These are phyloP conservation scores for Septoria linicola DNA, from an alignment of 2,329 filamentous ascomycete species.

Conservation along the genomic window DNA sequence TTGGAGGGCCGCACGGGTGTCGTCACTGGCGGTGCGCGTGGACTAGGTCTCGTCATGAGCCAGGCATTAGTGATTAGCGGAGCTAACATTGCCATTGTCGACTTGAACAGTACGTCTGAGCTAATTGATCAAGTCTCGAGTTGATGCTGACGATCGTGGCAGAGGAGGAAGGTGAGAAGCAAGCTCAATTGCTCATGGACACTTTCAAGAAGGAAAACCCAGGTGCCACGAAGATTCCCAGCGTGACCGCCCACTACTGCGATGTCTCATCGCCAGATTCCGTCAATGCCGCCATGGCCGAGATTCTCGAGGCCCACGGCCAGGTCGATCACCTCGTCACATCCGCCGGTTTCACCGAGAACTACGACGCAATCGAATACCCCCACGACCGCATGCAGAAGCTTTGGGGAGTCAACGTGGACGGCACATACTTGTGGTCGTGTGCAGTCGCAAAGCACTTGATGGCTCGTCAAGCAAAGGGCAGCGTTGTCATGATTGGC, in stretches of 20 bases:
- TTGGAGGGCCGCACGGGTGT: constrained; percentile 79
- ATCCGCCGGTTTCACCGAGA: constrained; percentile 95
- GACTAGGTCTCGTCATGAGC: constrained; percentile 87
- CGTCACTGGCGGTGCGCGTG: constrained; percentile 86
- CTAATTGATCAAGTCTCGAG: neutral
- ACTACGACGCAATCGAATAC: constrained; percentile 88
- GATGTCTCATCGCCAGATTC: constrained; percentile 81
- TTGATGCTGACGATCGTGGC: constrained; percentile 14
- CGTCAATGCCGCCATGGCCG: constrained; percentile 70
- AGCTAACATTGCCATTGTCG: constrained; percentile 85
- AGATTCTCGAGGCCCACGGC: constrained; percentile 68
- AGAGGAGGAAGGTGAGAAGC: constrained; percentile 81
- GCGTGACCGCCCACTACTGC: constrained; percentile 84
- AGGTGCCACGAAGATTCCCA: constrained; percentile 67
- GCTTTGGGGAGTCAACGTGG: constrained; percentile 91
- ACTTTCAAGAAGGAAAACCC: constrained; percentile 79
- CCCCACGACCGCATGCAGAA: constrained; percentile 88
- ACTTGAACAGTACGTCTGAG: constrained; percentile 77
- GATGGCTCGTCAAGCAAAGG: constrained; percentile 74
- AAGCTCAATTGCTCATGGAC: constrained; percentile 70
- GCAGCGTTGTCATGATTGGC: constrained; percentile 91
- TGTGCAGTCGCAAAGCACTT: constrained; percentile 81
- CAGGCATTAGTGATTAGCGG: constrained; percentile 87
- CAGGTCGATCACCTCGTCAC: constrained; percentile 91
- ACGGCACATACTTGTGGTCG: constrained; percentile 87